A percentile compares a stretch with the other conserved stretches of the same genome.
phyloP scores from a whole-genome alignment of 2,329 filamentous ascomycete genomes.

The Sarocladium oryzae region DNA sequence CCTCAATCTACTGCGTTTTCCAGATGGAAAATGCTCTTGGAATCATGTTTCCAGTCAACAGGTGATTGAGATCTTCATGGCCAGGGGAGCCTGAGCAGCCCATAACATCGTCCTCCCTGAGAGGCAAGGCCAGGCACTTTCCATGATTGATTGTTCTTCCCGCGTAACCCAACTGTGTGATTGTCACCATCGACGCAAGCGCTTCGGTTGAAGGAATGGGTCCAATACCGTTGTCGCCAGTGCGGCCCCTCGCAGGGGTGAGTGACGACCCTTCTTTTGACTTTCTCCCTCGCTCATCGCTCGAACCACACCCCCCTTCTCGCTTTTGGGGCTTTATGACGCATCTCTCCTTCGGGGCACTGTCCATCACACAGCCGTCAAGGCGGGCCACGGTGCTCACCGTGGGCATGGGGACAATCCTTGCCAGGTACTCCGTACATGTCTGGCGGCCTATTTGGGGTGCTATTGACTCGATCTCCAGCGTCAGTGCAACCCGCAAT shows the following conservation, averaged over 20 bases:
- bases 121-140: background rate
- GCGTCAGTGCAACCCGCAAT: slow-evolving; percentile 5
- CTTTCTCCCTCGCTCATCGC: slow-evolving; percentile 1
- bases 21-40: too few relatives aligned
- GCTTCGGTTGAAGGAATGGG: slow-evolving; percentile 3
- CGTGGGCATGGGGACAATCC: background rate
- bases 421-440: slow-evolving; percentile 5
- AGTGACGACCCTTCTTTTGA: slow-evolving; percentile 4
- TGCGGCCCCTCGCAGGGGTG: slow-evolving; percentile 6
- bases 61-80: background rate
- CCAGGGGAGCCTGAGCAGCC: background rate
- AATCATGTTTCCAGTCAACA: too few relatives aligned
- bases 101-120: background rate
- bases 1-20: too few relatives aligned
- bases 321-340: background rate
- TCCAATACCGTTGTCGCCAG: slow-evolving; percentile 6
- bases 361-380: slow-evolving; percentile 6
- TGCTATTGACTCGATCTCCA: slow-evolving; percentile 9
- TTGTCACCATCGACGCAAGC: background rate
- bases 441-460: slow-evolving; percentile 5
- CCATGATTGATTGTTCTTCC: background rate
- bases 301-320: background rate
- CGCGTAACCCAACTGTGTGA: too few relatives aligned
- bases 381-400: background rate
- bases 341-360: background rate